These are phyloP conservation scores for Phaffia rhodozyma DNA, from an alignment of 1,284 basidiomycete species.

Conservation along the genomic window DNA sequence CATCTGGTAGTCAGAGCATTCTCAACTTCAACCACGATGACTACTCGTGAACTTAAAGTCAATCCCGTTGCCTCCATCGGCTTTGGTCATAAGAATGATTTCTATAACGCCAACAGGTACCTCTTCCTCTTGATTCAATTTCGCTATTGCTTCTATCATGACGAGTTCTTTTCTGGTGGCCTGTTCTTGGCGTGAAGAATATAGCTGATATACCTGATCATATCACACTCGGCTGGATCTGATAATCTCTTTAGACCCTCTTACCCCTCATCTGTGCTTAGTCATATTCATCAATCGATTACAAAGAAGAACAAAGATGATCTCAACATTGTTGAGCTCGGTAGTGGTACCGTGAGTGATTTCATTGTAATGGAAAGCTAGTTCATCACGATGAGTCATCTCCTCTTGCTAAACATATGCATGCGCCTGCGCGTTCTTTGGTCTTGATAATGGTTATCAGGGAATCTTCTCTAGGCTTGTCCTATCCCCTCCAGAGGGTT, in stretches of 20 bases:
- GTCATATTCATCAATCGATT: not conserved
- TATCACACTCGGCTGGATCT: too few relatives aligned
- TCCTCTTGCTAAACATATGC: not conserved
- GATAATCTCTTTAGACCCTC: not conserved
- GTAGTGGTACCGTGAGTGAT: conserved; percentile 1
- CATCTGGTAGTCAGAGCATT: too few relatives aligned
- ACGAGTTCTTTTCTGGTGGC: too few relatives aligned
- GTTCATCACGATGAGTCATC: too few relatives aligned
- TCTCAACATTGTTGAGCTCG: conserved; percentile 5
- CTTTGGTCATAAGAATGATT: not conserved
- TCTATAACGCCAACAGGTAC: not conserved
- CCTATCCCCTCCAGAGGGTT: conserved; percentile 1
- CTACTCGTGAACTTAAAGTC: not conserved
- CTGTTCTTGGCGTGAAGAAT: too few relatives aligned
- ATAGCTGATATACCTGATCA: too few relatives aligned
- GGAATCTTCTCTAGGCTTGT: conserved; percentile 13
- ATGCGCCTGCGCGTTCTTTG: not conserved
- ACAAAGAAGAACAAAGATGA: not conserved
- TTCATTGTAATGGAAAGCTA: not conserved
- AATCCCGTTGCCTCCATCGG: not conserved
- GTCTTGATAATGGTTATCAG: not conserved
- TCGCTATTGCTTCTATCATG: too few relatives aligned
- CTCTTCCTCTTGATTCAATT: not conserved
- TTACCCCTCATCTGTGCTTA: not conserved
- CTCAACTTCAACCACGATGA: too few relatives aligned